Conservation (phyloP, 305 asterid species). For the Fraxinus greggii region DNA sequence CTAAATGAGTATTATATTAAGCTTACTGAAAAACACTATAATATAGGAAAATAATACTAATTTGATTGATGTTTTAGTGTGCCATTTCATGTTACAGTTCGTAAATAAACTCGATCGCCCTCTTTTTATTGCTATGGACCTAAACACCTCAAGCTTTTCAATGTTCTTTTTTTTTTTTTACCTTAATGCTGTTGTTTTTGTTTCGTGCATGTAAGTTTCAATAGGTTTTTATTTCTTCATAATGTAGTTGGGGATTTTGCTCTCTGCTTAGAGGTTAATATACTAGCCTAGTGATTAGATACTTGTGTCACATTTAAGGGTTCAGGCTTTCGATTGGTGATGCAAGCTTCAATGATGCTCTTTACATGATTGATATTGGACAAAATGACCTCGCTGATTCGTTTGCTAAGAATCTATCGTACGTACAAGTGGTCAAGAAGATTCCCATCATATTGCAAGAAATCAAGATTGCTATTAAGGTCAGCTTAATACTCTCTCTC, state of each 20-base stretch:
- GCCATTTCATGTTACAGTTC: background rate
- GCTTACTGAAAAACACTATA: background rate
- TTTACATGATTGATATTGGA: constrained; percentile 78
- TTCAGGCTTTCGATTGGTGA: constrained; percentile 34
- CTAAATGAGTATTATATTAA: background rate
- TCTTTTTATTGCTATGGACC: background rate
- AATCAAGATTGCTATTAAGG: constrained; percentile 68
- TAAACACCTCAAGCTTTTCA: background rate
- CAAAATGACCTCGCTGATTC: constrained; percentile 78
- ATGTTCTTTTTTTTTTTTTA: background rate
- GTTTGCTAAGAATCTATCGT: constrained; percentile 60
- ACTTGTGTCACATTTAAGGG: constrained; percentile 38
- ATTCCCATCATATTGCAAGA: constrained; percentile 62
- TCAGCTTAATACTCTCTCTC: constrained; percentile 24
- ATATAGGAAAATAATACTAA: background rate
- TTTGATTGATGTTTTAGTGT: background rate
- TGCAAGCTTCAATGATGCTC: constrained; percentile 56
- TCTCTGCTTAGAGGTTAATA: background rate
- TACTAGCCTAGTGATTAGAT: background rate
- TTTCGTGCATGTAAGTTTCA: background rate
- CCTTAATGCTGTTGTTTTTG: background rate
- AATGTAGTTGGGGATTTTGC: background rate
- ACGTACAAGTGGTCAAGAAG: constrained; percentile 52
- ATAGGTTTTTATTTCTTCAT: background rate
- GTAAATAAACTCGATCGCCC: background rate